phyloP scores from a whole-genome alignment of 1,139 yeast species.

The Candida dubliniensis region DNA sequence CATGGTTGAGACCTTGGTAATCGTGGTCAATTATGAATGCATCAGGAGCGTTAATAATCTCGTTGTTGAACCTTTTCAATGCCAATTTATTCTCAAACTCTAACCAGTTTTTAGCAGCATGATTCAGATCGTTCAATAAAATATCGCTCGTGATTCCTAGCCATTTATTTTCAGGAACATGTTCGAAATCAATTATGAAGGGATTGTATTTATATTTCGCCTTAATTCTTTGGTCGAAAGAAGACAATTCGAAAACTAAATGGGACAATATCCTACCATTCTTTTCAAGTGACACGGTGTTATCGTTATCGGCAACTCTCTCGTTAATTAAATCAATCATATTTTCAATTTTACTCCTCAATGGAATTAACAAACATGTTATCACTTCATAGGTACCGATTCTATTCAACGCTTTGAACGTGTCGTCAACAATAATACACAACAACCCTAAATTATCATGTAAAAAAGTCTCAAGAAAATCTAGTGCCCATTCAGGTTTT shows the following conservation, averaged over 20 bases:
- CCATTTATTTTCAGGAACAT: slow-evolving; percentile 46
- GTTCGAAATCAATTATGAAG: slow-evolving; percentile 28
- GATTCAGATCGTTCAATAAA: slow-evolving; percentile 38
- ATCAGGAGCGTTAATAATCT: slow-evolving; percentile 51
- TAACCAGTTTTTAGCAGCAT: slow-evolving; percentile 57
- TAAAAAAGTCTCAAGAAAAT: slow-evolving; percentile 53
- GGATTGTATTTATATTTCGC: slow-evolving; percentile 59
- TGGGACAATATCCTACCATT: slow-evolving; percentile 59
- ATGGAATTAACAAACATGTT: slow-evolving; percentile 51
- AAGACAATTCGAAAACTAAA: slow-evolving; percentile 56
- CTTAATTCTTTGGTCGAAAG: slow-evolving; percentile 57
- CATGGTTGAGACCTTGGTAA: slow-evolving; percentile 38
- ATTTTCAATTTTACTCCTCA: slow-evolving; percentile 46
- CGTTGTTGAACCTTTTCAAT: slow-evolving; percentile 51
- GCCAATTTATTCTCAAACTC: slow-evolving; percentile 61
- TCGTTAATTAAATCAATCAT: slow-evolving; percentile 30
- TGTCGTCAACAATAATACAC: slow-evolving; percentile 30
- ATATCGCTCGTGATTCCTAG: slow-evolving; percentile 60
- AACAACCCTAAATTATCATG: slow-evolving; percentile 42
- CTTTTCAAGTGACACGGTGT: slow-evolving; percentile 30
- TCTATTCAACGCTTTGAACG: slow-evolving; percentile 27
- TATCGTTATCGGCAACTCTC: slow-evolving; percentile 21
- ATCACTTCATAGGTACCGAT: slow-evolving; percentile 53
- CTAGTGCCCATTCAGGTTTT: slow-evolving; percentile 80
- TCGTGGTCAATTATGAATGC: slow-evolving; percentile 67